Evolutionary conservation across 2,329 filamentous ascomycete species (phyloP), one percentile per base, ranked within the genome.

Genomic region (Calonectria pteridis): DNA sequence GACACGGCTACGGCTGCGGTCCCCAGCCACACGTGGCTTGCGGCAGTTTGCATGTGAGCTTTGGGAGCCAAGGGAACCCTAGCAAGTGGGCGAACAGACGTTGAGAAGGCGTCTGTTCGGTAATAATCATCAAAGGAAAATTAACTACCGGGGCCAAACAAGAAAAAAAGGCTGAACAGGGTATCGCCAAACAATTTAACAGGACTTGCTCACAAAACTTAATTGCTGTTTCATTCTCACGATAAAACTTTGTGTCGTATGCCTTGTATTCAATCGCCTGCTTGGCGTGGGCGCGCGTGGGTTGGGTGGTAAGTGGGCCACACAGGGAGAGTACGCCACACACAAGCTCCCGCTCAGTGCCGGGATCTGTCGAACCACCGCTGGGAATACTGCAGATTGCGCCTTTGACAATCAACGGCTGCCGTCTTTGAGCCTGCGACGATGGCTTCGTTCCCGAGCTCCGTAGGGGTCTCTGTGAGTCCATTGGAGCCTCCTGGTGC

Each of bases 361-460:
- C 70, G 62, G 72, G 69, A 69, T 77, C 64, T 70, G 74, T 80
- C 77, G 79, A 77, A 77, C 75, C 76, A 77, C 70, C 67, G 67
- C 63, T 75, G 71, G 33, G 73, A 74, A 78, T 76, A 62, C 64
- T 70, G 76, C 76, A 37, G 66, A 71, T 78, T 71, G 77, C 64
- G 73, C 70, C 63, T 66, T 69, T 73, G 58, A 64, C 76, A 74
- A 75, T 62, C 72, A 74, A 76, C 73, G 74, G 74, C 74, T 69
- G 43, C 64, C 67, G 70, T 73, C 68, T 69, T 73, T 58, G 63
- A 66, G 77, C 72, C 73, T 63, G 69, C 77, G 74, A 75, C 77
- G 77, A 86, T 86, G 84, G 82, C 83, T 76, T 78, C 81, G 72
- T 81, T 81, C 66, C 73, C 81, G 72, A 81, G 78, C 73, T 77